Percentiles rank a stretch among this genome's conserved stretches.
These are phyloP conservation scores for Cryphonectria nitschkei DNA, from an alignment of 2,329 filamentous ascomycete genomes.

Conservation along the genomic window DNA sequence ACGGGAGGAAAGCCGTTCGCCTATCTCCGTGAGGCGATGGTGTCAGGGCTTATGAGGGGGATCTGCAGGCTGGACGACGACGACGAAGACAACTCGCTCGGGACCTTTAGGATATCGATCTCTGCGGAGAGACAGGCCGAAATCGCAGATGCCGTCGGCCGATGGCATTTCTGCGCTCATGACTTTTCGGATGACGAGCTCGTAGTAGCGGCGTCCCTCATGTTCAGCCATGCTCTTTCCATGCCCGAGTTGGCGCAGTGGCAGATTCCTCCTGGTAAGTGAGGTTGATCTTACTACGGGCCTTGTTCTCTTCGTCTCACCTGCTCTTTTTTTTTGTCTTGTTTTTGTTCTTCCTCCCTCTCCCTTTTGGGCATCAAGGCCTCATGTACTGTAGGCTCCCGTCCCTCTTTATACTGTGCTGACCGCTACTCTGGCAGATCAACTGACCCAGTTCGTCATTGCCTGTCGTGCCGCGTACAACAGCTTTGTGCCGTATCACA, in stretches of 20 bases:
- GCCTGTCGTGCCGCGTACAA: constrained; percentile 95
- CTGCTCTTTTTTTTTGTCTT: constrained; percentile 14
- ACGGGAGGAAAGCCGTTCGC: constrained; percentile 80
- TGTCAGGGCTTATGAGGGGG: constrained; percentile 84
- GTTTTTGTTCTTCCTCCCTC: constrained; percentile 18
- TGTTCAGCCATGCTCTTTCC: constrained; percentile 85
- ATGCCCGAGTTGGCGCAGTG: constrained; percentile 82
- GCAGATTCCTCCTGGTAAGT: constrained; percentile 76
- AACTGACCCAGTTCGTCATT: constrained; percentile 82
- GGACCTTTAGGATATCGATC: constrained; percentile 58
- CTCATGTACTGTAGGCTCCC: constrained; percentile 10
- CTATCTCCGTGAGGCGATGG: constrained; percentile 91
- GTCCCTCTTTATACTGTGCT: constrained; percentile 37
- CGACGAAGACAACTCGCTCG: constrained; percentile 53
- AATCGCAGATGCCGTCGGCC: constrained; percentile 71
- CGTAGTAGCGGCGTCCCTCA: constrained; percentile 79
- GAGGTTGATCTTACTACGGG: constrained; percentile 12
- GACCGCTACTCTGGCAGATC: constrained; percentile 58
- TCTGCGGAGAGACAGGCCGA: constrained; percentile 64
- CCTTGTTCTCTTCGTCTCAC: constrained; percentile 13
- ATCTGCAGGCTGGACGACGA: constrained; percentile 75
- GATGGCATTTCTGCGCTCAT: constrained; percentile 89
- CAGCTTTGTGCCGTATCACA: constrained; percentile 94
- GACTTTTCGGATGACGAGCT: constrained; percentile 90
- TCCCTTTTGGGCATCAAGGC: constrained; percentile 30